Base-by-base conservation (phyloP, 108 stramenopile species). In the Skeletonema grethae region DNA sequence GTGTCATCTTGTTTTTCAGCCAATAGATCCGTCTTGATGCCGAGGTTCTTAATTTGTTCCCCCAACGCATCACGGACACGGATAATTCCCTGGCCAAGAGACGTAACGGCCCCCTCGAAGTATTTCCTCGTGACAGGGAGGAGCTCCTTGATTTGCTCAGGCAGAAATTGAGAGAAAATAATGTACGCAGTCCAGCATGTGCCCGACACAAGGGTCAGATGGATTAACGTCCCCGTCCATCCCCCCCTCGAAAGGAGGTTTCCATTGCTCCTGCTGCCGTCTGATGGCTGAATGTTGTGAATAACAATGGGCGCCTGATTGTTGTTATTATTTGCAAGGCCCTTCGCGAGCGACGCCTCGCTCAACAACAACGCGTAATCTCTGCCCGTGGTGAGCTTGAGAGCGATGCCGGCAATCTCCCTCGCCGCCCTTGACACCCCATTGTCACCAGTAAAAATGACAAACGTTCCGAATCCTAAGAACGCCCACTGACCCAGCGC, bases 61-160 rank as follows among this genome's bases (percentile, higher is more conserved):
- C 75, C 77, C 34, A 93, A 73, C 0, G 66, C 69, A 28, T 90
- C 83, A 39, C 86, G 87, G 38, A 90, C 85, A 24, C 86, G 61
- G 10, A 90, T 46, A 50, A 93, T 85, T 12, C 84, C 88, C 57
- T 84, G 69, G 28, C 86, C 92, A 24, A 93, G 73, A 16, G 76
- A 82, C n/a, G 85, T 74, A 0, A 87, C 86, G 5, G 92, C 90
- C 63, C 75, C 60, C 22, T 88, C 82, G 65, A 90, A 93, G 67
- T 85, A 71, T 31, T 79, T 61, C 7, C 85, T 78, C 3, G 90
- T 89, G 53, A 93, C 92, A n/a, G 92, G 92, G 43, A 93, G 72
- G 63, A 89, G 67, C 58, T 86, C 87, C 65, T 84, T 82, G 35
- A 85, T 66, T n/a, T 63, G 58, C 18, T 90, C 92, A 12, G 92